Conservation (phyloP, 1,139 yeast species). For the Candida pseudoviswanathii region DNA sequence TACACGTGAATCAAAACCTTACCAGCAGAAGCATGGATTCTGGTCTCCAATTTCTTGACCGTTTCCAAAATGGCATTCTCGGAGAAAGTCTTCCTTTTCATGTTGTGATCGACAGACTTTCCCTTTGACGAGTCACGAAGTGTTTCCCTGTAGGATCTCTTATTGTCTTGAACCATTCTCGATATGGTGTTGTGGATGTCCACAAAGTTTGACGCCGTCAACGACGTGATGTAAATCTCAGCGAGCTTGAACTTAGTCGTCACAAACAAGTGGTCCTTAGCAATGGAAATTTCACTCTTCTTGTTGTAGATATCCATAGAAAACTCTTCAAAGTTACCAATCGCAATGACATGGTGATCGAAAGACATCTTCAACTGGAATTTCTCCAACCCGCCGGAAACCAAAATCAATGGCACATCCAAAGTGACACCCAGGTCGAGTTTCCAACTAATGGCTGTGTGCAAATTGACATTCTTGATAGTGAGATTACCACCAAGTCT, state of each 20-base stretch:
- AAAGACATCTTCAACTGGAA: conserved; percentile 66
- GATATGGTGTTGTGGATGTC: conserved; percentile 75
- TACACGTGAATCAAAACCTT: conserved; percentile 62
- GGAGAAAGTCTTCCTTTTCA: conserved; percentile 16
- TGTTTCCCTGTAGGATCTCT: conserved; percentile 73
- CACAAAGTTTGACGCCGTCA: conserved; percentile 79
- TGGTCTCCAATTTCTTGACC: conserved; percentile 53
- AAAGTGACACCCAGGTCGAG: conserved; percentile 39
- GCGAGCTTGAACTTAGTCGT: conserved; percentile 56
- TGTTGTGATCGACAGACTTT: conserved; percentile 3
- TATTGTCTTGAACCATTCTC: conserved; percentile 74
- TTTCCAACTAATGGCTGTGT: conserved; percentile 75
- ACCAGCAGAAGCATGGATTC: conserved; percentile 61
- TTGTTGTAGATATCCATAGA: conserved; percentile 70
- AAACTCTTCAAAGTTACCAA: conserved; percentile 54
- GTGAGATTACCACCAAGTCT: conserved; percentile 73
- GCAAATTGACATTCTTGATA: conserved; percentile 52
- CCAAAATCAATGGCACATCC: conserved; percentile 68
- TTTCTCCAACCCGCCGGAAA: conserved; percentile 58
- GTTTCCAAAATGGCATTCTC: conserved; percentile 39
- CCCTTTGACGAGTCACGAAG: conserved; percentile 50
- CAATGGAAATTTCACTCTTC: conserved; percentile 45
- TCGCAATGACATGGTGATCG: conserved; percentile 82
- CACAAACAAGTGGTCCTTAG: conserved; percentile 66
- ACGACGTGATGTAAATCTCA: conserved; percentile 71